Conservation (phyloP, 345 rosid genomes). For the Sapria himalayana region DNA sequence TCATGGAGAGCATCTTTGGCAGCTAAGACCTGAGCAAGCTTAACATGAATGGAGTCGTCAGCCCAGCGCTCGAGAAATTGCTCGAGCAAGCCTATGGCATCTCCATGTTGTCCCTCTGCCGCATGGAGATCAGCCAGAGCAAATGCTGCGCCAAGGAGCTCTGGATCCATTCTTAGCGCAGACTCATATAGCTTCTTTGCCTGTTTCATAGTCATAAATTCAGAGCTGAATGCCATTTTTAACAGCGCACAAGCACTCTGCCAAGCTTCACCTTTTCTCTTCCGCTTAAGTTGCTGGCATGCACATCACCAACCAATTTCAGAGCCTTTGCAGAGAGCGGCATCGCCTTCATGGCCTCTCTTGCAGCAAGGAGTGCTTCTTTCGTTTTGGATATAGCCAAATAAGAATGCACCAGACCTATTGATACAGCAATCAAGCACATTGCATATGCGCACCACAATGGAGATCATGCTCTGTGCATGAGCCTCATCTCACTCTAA, state of each 20-base stretch:
- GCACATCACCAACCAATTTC: slow-evolving; percentile 94
- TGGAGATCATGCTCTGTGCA: too few relatives aligned
- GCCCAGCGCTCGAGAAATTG: slow-evolving; percentile 94
- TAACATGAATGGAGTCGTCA: slow-evolving; percentile 93
- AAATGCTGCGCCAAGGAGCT: slow-evolving; percentile 87
- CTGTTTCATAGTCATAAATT: slow-evolving; percentile 19
- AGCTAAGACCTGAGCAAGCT: slow-evolving; percentile 90
- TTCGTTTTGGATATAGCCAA: slow-evolving; percentile 69
- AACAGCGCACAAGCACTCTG: background rate
- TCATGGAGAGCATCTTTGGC: slow-evolving; percentile 73
- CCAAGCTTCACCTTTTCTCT: slow-evolving; percentile 65
- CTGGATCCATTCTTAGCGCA: slow-evolving; percentile 81
- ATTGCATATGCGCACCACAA: too few relatives aligned
- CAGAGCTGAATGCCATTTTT: background rate
- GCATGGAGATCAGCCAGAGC: slow-evolving; percentile 91
- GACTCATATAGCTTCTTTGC: slow-evolving; percentile 94
- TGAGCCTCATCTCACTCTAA: too few relatives aligned
- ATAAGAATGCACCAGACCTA: slow-evolving; percentile 94
- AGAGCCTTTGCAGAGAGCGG: slow-evolving; percentile 96
- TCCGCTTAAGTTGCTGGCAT: slow-evolving; percentile 69
- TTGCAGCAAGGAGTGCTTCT: slow-evolving; percentile 80
- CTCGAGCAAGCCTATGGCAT: slow-evolving; percentile 87
- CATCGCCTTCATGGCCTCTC: slow-evolving; percentile 99
- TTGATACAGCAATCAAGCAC: too few relatives aligned
- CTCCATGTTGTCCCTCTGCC: slow-evolving; percentile 76